Evolutionary conservation across 108 stramenopile species (phyloP), one percentile per base, ranked within the genome.

Genomic region (Cyclotella distinguenda): DNA sequence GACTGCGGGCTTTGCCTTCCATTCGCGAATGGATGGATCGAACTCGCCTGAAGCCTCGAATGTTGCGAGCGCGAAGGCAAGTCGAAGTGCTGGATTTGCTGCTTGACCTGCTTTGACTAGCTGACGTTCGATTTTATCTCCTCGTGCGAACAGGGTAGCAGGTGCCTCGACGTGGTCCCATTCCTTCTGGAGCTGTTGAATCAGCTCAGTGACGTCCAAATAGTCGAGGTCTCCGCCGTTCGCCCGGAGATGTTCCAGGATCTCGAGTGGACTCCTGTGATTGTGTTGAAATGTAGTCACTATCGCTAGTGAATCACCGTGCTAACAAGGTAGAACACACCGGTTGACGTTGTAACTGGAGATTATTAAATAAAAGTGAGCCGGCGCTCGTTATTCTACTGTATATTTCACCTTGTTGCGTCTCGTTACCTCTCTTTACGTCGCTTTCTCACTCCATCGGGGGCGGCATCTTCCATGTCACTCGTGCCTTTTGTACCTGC

Each of bases 81-180:
- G 44, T 5, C 8, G n/a, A 9, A 45, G 44, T 5, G n/a, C 18
- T 9, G 44, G 44, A 45, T 45, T 45, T 8, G 44, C 44, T 45
- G 44, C n/a, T 45, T 45, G 44, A 5, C 44, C 44, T 45, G 44
- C 4, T 45, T 45, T 45, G 5, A 16, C 44, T 45, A n/a, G 18
- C 44, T 45, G 44, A 12, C n/a, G 13, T n/a, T 45, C 44, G 18
- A 45, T 45, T 45, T 18, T 45, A 18, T 45, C 44, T 45, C 44
- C 44, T 45, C 44, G 13, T 45, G 44, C 51, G 25, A 53, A 53
- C 27, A 53, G 7, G 18, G 51, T 32, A 16, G 51, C 51, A 6
- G 51, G 51, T 16, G 44, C 44, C 18, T 45, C n/a, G 44, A 45
- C n/a, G 5, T 5, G 12, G 18, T 45, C 44, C 44, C 44, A 45